Base-by-base conservation (phyloP, 257 asterid genomes). In the Nicotiana otophora region DNA sequence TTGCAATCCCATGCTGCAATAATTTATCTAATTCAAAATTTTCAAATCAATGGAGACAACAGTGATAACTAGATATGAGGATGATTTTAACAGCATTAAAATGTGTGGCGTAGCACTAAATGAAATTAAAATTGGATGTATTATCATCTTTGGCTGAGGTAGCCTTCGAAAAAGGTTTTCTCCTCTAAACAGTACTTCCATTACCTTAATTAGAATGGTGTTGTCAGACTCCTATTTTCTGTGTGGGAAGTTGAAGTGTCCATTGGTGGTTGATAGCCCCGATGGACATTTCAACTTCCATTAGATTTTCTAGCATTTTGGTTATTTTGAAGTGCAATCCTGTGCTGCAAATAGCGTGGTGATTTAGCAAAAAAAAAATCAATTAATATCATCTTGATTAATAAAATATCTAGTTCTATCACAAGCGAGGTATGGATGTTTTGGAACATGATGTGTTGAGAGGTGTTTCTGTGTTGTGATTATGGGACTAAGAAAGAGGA, bases 131-230 rank as follows among this genome's bases (percentile, higher is more conserved):
- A 88, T 96, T 96, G 84, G 99, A 96, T 83, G 91, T 96, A 84
- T 83, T 96, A 87, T 93, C 97, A 81, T 92, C 98, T 78, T 89
- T 96, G 86, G 98, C 97, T 12, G 98, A 94, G 87, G 99, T 94
- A 20, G 95, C 99, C 81, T 88, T 96, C 74, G 99, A 93, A 88
- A 92, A 98, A 93, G 99, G 99, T 92, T 72, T 54, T 82, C 82
- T 30, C 81, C 51, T 42, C 42, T 54, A 23, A 10, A 31, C 62
- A 6, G 51, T 76, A 19, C n/a, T 42, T 36, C 26, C 67, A 31
- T 66, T 26, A 30, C 53, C 61, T 74, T 61, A 20, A 48, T 2
- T 81, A 51, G 60, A 51, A 51, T 20, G 17, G 63, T 75, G 5
- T 51, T 4, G 80, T 75, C 80, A 75, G 17, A 46, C 79, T 51